A percentile compares a stretch with the other conserved stretches of the same genome.
phyloP scores from a whole-genome alignment of 345 rosid genomes.

The Populus euphratica region DNA sequence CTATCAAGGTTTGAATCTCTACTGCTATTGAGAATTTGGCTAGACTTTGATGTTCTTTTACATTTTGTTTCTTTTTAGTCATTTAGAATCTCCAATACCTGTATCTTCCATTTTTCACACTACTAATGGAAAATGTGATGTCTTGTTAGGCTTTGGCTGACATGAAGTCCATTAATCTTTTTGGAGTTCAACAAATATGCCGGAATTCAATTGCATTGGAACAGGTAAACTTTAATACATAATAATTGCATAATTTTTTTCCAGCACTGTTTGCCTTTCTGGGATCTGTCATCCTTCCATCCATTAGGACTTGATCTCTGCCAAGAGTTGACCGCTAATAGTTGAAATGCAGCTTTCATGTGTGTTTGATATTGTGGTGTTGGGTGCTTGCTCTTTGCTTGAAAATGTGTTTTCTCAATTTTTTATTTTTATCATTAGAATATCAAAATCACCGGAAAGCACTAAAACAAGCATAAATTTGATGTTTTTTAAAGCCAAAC shows the following conservation, averaged over 20 bases:
- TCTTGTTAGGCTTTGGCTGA: conserved; percentile 71
- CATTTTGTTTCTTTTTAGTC: not conserved
- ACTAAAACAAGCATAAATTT: too few species aligned
- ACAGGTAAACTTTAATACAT: conserved; percentile 52
- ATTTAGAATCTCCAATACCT: not conserved
- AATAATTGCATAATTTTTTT: not conserved
- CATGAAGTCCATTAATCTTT: conserved; percentile 79
- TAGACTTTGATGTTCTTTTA: conserved; percentile 4
- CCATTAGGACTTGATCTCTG: not conserved
- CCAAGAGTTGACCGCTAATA: not conserved
- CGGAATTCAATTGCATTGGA: conserved; percentile 94
- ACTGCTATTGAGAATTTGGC: conserved; percentile 3
- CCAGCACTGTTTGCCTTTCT: not conserved
- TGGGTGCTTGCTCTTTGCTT: too few species aligned
- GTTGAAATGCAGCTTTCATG: not conserved
- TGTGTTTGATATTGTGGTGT: too few species aligned
- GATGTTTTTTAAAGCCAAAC: too few species aligned
- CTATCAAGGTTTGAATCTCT: conserved; percentile 65
- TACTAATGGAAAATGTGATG: conserved; percentile 15
- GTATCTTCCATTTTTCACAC: not conserved
- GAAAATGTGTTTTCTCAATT: too few species aligned
- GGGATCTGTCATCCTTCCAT: not conserved
- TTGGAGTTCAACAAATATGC: conserved; percentile 99
- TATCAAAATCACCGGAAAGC: too few species aligned
- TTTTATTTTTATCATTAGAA: too few species aligned